Conservation (phyloP, 1,284 basidiomycete species). For the Austroboletus olivaceoglutinosus region DNA sequence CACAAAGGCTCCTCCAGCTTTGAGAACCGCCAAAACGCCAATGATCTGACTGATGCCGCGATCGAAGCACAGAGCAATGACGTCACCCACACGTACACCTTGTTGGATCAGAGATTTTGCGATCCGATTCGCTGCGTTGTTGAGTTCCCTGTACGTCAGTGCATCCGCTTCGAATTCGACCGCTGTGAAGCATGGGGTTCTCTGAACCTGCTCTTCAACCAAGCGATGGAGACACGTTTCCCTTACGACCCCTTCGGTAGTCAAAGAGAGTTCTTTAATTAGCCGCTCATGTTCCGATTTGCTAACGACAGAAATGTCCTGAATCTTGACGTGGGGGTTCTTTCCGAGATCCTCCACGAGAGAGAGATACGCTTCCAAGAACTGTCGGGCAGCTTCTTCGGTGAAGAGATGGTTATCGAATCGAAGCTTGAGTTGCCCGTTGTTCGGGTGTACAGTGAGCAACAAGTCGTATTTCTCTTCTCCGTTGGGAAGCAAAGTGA, state of each 20-base stretch:
- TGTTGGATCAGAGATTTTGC: constrained; percentile 25
- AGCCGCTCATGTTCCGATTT: constrained; percentile 23
- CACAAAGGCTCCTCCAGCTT: constrained; percentile 32
- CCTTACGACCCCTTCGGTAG: constrained; percentile 5
- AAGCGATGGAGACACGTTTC: constrained; percentile 25
- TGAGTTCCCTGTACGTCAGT: constrained; percentile 28
- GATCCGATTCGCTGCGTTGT: constrained; percentile 24
- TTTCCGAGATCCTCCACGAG: constrained; percentile 28
- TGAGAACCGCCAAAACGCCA: constrained; percentile 33
- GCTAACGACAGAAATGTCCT: constrained; percentile 26
- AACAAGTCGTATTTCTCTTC: constrained; percentile 31
- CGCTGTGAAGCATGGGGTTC: constrained; percentile 20
- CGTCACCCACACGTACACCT: constrained; percentile 25
- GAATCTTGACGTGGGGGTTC: constrained; percentile 18
- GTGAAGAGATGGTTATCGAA: constrained; percentile 31
- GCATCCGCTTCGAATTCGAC: constrained; percentile 27
- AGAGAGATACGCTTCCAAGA: constrained; percentile 28
- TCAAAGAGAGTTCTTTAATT: constrained; percentile 27
- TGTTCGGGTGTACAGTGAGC: constrained; percentile 27
- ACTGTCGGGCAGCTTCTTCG: constrained; percentile 28
- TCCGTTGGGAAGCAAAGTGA: constrained; percentile 25
- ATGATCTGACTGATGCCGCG: constrained; percentile 30
- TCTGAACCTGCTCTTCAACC: constrained; percentile 24
- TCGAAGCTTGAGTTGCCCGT: constrained; percentile 26
- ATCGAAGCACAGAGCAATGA: constrained; percentile 32